phyloP scores from a whole-genome alignment of 164 flowering plant genomes.

The Euptelea pleiosperma region DNA sequence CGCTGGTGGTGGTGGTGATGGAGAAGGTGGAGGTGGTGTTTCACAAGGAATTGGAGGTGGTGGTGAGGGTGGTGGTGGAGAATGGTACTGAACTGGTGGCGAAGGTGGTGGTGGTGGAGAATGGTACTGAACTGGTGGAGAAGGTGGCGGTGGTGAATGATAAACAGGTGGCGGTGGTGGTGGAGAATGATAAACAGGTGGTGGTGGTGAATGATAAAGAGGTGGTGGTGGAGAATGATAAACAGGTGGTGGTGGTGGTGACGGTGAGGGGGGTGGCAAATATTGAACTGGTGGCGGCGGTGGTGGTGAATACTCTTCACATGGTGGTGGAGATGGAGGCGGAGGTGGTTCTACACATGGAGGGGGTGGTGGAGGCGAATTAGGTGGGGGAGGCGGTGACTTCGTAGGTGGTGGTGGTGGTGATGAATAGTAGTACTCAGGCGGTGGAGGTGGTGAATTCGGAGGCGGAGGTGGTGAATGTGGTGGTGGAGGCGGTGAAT shows the following conservation, averaged over 20 bases:
- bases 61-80: constrained; percentile 12
- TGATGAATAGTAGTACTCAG: constrained; percentile 13
- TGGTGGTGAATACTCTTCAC: constrained; percentile 29
- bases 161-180: constrained; percentile 20
- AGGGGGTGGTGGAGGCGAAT: constrained; percentile 45
- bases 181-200: constrained; percentile 5
- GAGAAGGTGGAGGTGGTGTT: constrained; percentile 14
- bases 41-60: no score
- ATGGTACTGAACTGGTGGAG: constrained; percentile 3
- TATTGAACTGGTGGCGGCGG: constrained; percentile 28
- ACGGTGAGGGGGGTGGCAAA: constrained; percentile 20
- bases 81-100: constrained; percentile 16
- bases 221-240: constrained; percentile 15
- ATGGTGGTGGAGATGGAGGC: constrained; percentile 38
- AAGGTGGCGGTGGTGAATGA: constrained; percentile 16
- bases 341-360: constrained; percentile 30
- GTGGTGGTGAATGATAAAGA: constrained; percentile 13
- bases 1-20: constrained; percentile 36
- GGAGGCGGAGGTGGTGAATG: constrained; percentile 29
- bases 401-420: constrained; percentile 23
- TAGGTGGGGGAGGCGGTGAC: constrained; percentile 28
- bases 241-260: constrained; percentile 20
- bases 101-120: constrained; percentile 18
- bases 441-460: constrained; percentile 28
- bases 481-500: constrained; percentile 26